Evolutionary conservation across 2,329 filamentous ascomycete species (phyloP).

Genomic region (Blastomyces silverae): DNA sequence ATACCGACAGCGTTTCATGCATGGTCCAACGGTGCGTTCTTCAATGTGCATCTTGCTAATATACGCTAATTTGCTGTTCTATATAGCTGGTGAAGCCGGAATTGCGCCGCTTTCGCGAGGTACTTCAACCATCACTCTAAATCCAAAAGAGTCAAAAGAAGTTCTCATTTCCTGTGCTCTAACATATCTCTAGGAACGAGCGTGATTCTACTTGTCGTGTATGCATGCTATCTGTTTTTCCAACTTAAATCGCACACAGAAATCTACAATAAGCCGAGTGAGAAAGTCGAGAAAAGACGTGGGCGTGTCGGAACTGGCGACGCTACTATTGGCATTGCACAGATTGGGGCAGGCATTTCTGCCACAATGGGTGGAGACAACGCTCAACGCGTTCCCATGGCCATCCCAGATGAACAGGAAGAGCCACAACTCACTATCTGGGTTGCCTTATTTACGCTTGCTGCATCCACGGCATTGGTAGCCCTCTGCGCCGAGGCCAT

Average conservation of each 20-base stretch:
- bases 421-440: slow-evolving; percentile 65
- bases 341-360: slow-evolving; percentile 47
- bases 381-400: slow-evolving; percentile 42
- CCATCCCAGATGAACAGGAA: slow-evolving; percentile 60
- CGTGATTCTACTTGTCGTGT: slow-evolving; percentile 77
- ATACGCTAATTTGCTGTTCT: slow-evolving; percentile 7
- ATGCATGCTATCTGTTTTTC: slow-evolving; percentile 78
- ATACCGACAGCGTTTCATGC: slow-evolving; percentile 80
- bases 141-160: not conserved
- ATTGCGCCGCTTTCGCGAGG: slow-evolving; percentile 33
- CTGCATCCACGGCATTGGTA: slow-evolving; percentile 67
- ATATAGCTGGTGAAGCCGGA: slow-evolving; percentile 25
- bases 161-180: slow-evolving; percentile 16
- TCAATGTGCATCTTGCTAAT: slow-evolving; percentile 13
- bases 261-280: slow-evolving; percentile 72
- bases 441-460: slow-evolving; percentile 66
- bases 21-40: slow-evolving; percentile 40
- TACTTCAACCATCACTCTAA: slow-evolving; percentile 14
- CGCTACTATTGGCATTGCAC: slow-evolving; percentile 45
- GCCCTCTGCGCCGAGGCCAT: slow-evolving; percentile 67
- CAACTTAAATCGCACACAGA: slow-evolving; percentile 77
- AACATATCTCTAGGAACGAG: slow-evolving; percentile 43
- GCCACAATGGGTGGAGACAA: slow-evolving; percentile 46
- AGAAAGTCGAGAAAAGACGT: slow-evolving; percentile 61
- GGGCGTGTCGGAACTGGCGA: slow-evolving; percentile 46